Base-by-base conservation (phyloP, 768 basidiomycete genomes). In the Agaricus subrufescens region DNA sequence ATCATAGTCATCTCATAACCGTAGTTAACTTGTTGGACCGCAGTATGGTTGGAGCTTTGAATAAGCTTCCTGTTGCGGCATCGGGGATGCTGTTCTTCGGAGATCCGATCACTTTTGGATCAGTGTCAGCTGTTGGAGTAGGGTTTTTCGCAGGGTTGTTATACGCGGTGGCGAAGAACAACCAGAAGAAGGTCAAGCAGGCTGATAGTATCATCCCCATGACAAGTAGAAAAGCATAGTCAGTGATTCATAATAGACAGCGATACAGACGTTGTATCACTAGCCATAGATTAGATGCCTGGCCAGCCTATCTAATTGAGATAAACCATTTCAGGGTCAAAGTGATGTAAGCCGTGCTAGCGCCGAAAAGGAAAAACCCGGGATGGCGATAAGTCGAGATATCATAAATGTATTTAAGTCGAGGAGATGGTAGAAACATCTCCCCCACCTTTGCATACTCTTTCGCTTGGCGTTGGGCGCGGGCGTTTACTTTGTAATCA, bases 51-150 rank as follows among this genome's bases (percentile, higher is more conserved):
- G 95, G 95, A 10, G 95, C 95, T 0, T 71, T 98, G 63, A 98
- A 98, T 75, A 98, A 98, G 75, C 79, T 99, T 19, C 97, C 97
- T 38, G 94, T 99, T 47, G 97, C 97, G 6, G 95, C 94, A 12
- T 97, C 94, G n/a, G 97, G 97, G 25, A 92, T 99, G 87, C 70
- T 99, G 58, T 97, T 97, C 74, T 97, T 97, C 67, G 94, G 93
- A 43, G 95, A 99, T 69, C 73, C 85, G 26, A 87, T 92, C 45
- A 97, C 92, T 7, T 67, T 87, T 50, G 91, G 94, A 44, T 95
- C 92, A 15, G 88, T 98, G 48, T 87, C 89, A 10, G 94, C 94
- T 34, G 85, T 99, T 53, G 72, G 77, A 1, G 81, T 91, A 45
- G 97, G 97, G 2, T 98, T 98, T 72, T 81, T 95, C 65, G 91